Evolutionary conservation across 352 stramenopile genomes (phyloP).

Genomic region (Phytophthora rubi): DNA sequence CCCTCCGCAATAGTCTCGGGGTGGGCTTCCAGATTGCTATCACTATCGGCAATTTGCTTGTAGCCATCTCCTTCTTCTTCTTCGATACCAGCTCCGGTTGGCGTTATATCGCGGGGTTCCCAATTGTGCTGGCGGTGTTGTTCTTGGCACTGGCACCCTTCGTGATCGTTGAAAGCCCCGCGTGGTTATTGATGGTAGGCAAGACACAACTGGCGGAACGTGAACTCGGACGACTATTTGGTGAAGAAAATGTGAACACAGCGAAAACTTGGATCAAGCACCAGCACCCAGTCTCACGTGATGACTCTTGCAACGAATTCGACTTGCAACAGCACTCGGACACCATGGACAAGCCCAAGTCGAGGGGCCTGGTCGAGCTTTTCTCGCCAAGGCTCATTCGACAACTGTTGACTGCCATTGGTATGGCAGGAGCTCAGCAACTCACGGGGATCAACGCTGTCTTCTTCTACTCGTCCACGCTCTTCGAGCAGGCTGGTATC

Average conservation of each 20-base stretch:
- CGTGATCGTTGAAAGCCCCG: constrained; percentile 16
- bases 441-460: constrained; percentile 21
- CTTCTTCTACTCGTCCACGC: constrained; percentile 47
- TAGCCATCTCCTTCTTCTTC: constrained; percentile 38
- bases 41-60: constrained; percentile 32
- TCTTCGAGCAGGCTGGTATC: constrained; percentile 50
- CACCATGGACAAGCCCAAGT: neutral
- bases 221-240: constrained; percentile 34
- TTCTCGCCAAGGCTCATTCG: constrained; percentile 22
- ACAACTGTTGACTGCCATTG: constrained; percentile 22
- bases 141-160: constrained; percentile 42
- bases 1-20: constrained; percentile 29
- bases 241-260: constrained; percentile 14
- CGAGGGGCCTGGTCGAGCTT: constrained; percentile 14
- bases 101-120: constrained; percentile 45
- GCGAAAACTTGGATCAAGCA: constrained; percentile 18
- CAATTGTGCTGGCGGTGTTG: constrained; percentile 41
- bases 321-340: neutral
- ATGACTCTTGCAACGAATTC: neutral
- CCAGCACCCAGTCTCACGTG: neutral
- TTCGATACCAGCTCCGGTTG: constrained; percentile 14
- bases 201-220: constrained; percentile 20
- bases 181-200: constrained; percentile 41
- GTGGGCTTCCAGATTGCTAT: constrained; percentile 38
- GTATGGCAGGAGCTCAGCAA: constrained; percentile 14